A percentile compares a stretch with the other conserved stretches of the same genome.
Evolutionary conservation across 2,329 filamentous ascomycete species (phyloP).

Genomic region (Sporothrix pseudoabietina): DNA sequence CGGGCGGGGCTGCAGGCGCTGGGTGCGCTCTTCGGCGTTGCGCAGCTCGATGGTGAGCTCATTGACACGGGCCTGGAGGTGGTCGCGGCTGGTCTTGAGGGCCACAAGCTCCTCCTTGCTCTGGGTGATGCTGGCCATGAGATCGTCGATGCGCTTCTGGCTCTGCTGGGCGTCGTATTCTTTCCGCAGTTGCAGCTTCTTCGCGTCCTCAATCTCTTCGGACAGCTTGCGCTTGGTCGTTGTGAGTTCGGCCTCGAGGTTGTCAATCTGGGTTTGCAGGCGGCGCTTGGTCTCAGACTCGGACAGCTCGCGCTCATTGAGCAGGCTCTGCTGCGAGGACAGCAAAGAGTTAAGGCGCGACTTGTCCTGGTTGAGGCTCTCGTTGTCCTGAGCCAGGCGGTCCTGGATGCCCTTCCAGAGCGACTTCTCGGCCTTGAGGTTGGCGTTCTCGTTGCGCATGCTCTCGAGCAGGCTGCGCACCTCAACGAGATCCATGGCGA

Average conservation of each 20-base stretch:
- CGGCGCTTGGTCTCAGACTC: constrained; percentile 82
- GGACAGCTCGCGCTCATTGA: constrained; percentile 86
- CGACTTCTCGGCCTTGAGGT: constrained; percentile 92
- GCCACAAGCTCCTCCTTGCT: constrained; percentile 84
- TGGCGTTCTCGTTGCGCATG: constrained; percentile 85
- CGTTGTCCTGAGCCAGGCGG: constrained; percentile 84
- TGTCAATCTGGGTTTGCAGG: constrained; percentile 75
- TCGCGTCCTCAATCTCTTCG: constrained; percentile 79
- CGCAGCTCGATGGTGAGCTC: constrained; percentile 86
- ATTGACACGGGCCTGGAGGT: constrained; percentile 84
- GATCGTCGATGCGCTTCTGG: constrained; percentile 89
- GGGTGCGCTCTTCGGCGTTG: constrained; percentile 83
- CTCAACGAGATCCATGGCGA: constrained; percentile 90
- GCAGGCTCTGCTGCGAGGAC: constrained; percentile 79
- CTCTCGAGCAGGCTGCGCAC: constrained; percentile 79
- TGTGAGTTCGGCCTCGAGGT: constrained; percentile 75
- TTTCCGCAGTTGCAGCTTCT: constrained; percentile 79
- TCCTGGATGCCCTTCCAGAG: constrained; percentile 93
- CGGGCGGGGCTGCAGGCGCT: constrained; percentile 77
- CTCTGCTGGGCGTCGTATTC: constrained; percentile 88
- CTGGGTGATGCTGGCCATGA: constrained; percentile 76
- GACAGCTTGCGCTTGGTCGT: constrained; percentile 80
- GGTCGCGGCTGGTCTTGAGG: constrained; percentile 83
- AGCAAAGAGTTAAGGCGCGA: constrained; percentile 80
- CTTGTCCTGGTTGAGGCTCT: constrained; percentile 80